A percentile compares a stretch with the other conserved stretches of the same genome.
Conservation (phyloP, 768 basidiomycete genomes). For the Podaxis rugospora region DNA sequence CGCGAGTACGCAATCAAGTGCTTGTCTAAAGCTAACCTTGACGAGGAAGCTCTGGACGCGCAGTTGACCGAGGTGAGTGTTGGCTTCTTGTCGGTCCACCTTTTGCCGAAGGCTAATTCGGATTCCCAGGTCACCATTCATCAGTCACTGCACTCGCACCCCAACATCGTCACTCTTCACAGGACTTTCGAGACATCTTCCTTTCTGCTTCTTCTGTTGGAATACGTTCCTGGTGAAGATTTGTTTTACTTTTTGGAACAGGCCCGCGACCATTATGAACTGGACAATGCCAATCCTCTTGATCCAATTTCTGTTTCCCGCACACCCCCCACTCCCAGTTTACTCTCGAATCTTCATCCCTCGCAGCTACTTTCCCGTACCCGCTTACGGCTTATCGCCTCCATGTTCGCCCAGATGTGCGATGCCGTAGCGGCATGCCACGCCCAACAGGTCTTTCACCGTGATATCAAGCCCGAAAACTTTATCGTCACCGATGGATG, state of each 20-base stretch:
- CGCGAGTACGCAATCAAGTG: slow-evolving; percentile 94
- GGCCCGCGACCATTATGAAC: slow-evolving; percentile 80
- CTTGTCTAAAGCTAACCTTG: slow-evolving; percentile 90
- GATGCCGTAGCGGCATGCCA: slow-evolving; percentile 96
- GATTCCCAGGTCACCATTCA: slow-evolving; percentile 79
- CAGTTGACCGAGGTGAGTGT: slow-evolving; percentile 81
- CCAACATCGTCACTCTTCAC: slow-evolving; percentile 93
- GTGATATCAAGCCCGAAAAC: slow-evolving; percentile 99
- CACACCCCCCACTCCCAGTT: slow-evolving; percentile 91
- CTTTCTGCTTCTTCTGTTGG: slow-evolving; percentile 88
- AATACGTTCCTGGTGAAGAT: slow-evolving; percentile 96
- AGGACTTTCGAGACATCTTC: slow-evolving; percentile 90
- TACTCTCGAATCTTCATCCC: slow-evolving; percentile 80
- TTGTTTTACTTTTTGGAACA: slow-evolving; percentile 98
- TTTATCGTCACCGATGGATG: slow-evolving; percentile 90
- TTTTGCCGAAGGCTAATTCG: slow-evolving; percentile 13
- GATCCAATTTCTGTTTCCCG: slow-evolving; percentile 44
- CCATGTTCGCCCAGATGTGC: slow-evolving; percentile 99
- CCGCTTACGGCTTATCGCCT: slow-evolving; percentile 87
- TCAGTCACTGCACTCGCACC: slow-evolving; percentile 83
- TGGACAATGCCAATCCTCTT: slow-evolving; percentile 34
- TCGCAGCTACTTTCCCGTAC: slow-evolving; percentile 80
- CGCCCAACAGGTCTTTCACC: slow-evolving; percentile 84
- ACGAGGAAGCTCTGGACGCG: slow-evolving; percentile 79
- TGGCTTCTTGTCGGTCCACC: slow-evolving; percentile 15